Base-by-base conservation (phyloP, 2,329 filamentous ascomycete genomes). In the Sclerotiophoma versabilis region DNA sequence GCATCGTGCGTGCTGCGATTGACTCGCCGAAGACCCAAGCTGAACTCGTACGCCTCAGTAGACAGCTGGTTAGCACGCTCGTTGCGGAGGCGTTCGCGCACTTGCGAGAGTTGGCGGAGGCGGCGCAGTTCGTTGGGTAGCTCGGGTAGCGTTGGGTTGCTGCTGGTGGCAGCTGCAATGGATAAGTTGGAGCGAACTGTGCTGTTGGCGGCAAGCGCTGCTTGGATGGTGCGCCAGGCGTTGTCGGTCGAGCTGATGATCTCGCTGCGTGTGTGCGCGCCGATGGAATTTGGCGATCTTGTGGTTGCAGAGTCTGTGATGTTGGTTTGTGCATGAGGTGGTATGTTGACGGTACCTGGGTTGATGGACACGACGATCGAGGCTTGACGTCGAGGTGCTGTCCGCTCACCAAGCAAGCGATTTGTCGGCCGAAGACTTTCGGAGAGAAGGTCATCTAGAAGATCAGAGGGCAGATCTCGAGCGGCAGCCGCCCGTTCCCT, bases 201-300 rank as follows among this genome's bases (percentile, higher is more conserved):
- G 17, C 30, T 54, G 43, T 58, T 58, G 22, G 63, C 58, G 10
- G 74, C 71, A 63, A 80, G 75, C 29, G 78, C 78, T 32, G 77
- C 77, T 63, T 81, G 76, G 37, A 81, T 80, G 4, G 76, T 79
- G 36, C 76, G 77, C 79, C 79, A 81, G 9, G 79, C 77, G 41
- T 80, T 77, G 29, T 73, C 70, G 2, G 70, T 72, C 10, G 71
- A 70, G 7, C 64, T 64, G 4, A 72, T 63, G 17, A 73, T 64
- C 14, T 73, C 70, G 38, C 52, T 65, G 32, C 68, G 70, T 17
- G 69, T 63, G 19, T 73, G 76, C 45, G 64, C 69, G 49, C 61
- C 65, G 23, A 67, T 70, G 8, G 63, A 58, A 36, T 67, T 70
- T 10, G 69, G 72, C 5, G 71, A 72, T 32, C 64, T 60, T 19